Evolutionary conservation across 257 asterid genomes (phyloP).

Genomic region (Misopates orontium): DNA sequence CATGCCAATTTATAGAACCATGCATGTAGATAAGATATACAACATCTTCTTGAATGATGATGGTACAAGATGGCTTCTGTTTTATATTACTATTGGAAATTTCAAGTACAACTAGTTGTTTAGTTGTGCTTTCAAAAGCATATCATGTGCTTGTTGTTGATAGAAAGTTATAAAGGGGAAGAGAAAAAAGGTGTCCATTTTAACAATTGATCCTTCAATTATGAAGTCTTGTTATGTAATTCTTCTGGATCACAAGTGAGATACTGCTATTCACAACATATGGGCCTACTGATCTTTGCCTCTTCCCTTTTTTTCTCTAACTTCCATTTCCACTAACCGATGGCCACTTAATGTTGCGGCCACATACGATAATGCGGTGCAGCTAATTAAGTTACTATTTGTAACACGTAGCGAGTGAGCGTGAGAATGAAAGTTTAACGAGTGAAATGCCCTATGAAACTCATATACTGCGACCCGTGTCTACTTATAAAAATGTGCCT

Average conservation of each 20-base stretch:
- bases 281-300: too few relatives aligned
- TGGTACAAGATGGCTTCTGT: constrained; percentile 34
- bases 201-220: constrained; percentile 47
- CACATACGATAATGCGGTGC: too few relatives aligned
- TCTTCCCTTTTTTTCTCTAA: too few relatives aligned
- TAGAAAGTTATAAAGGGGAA: constrained; percentile 39
- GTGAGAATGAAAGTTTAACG: too few relatives aligned
- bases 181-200: neutral
- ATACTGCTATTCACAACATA: constrained; percentile 28
- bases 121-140: constrained; percentile 45
- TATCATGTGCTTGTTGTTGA: constrained; percentile 48
- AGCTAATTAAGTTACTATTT: too few relatives aligned
- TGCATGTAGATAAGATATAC: constrained; percentile 36
- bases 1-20: constrained; percentile 37
- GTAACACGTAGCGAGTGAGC: too few relatives aligned
- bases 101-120: constrained; percentile 36
- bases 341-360: too few relatives aligned
- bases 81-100: neutral
- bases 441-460: too few relatives aligned
- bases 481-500: too few relatives aligned
- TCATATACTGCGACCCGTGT: too few relatives aligned
- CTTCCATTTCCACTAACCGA: too few relatives aligned
- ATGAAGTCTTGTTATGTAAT: constrained; percentile 34
- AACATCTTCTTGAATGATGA: constrained; percentile 36
- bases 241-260: constrained; percentile 36